Base-by-base conservation (phyloP, 2,329 filamentous ascomycete species). In the Phialophora tarda region DNA sequence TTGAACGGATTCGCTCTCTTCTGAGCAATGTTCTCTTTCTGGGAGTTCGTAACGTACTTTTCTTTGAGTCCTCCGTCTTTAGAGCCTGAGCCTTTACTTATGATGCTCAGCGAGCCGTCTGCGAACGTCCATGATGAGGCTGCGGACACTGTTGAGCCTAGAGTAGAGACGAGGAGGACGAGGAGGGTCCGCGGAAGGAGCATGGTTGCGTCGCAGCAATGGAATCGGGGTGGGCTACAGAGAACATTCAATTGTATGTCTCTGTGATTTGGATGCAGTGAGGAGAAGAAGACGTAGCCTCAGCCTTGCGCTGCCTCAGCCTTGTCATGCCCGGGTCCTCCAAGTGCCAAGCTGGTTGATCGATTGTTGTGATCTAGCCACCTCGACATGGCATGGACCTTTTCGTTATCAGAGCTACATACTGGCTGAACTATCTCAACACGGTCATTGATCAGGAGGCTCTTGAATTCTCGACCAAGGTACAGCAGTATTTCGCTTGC, bases 61-160 rank as follows among this genome's bases (percentile, higher is more conserved):
- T 88, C 83, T 78, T 88, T 89, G 63, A 82, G 67, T 28, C 77
- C 78, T 55, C 75, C 73, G 34, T 79, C 85, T 59, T 85, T 81
- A 26, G 57, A 48, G 85, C 85, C 38, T 69, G 85, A 81, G 71
- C 85, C 86, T 80, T 89, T 89, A 73, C 79, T 78, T 73, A 84
- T 81, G 72, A 89, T 79, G 64, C 84, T 82, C 75, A 89, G 79
- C 67, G 85, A 86, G 74, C 84, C 87, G 84, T 89, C 87, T 75
- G 85, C 80, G 76, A 88, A 89, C 48, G 84, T 82, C 87, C 87
- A 89, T 23, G 81, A 81, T 32, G 81, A 81, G 34, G 82, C 83
- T 30, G 85, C 85, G 38, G 73, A 74, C 50, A 74, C 73, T n/a
- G 55, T 28, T 11, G 66, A 60, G 17, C 59, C 48, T 14, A 69